Percentiles rank a stretch among this genome's conserved stretches.
These are phyloP conservation scores for Podaxis mareebaensis DNA, from an alignment of 768 basidiomycete species.

Conservation along the genomic window DNA sequence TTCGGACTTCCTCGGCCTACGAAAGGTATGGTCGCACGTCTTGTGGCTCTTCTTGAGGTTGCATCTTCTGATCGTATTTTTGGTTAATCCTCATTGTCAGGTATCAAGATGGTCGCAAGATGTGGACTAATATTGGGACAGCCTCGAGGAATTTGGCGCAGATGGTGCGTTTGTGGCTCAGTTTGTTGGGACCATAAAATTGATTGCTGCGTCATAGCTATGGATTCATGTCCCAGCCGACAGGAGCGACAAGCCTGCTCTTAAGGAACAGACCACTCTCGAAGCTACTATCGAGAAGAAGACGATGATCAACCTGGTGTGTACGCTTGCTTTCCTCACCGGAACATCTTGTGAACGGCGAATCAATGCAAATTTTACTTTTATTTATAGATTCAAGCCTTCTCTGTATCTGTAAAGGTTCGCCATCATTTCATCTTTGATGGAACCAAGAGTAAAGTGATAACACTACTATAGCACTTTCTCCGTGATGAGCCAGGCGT, in stretches of 20 bases:
- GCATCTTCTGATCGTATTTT: background rate
- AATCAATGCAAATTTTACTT: background rate
- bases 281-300: slow-evolving; percentile 69
- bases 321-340: slow-evolving; percentile 17
- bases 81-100: slow-evolving; percentile 27
- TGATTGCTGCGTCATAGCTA: slow-evolving; percentile 33
- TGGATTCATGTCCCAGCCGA: slow-evolving; percentile 58
- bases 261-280: slow-evolving; percentile 31
- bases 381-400: slow-evolving; percentile 57
- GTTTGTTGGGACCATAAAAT: background rate
- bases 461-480: slow-evolving; percentile 43
- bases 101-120: slow-evolving; percentile 68
- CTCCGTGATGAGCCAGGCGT: slow-evolving; percentile 69
- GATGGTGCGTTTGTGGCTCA: slow-evolving; percentile 41
- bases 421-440: background rate
- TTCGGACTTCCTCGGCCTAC: slow-evolving; percentile 72
- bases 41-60: background rate
- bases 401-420: slow-evolving; percentile 67
- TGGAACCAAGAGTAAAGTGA: background rate
- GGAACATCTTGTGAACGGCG: background rate
- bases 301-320: slow-evolving; percentile 68
- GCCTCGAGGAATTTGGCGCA: slow-evolving; percentile 60
- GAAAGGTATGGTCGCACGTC: slow-evolving; percentile 28
- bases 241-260: slow-evolving; percentile 33
- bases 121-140: slow-evolving; percentile 65